These are phyloP conservation scores for Candida peoriensis DNA, from an alignment of 805 yeast species.

Conservation along the genomic window DNA sequence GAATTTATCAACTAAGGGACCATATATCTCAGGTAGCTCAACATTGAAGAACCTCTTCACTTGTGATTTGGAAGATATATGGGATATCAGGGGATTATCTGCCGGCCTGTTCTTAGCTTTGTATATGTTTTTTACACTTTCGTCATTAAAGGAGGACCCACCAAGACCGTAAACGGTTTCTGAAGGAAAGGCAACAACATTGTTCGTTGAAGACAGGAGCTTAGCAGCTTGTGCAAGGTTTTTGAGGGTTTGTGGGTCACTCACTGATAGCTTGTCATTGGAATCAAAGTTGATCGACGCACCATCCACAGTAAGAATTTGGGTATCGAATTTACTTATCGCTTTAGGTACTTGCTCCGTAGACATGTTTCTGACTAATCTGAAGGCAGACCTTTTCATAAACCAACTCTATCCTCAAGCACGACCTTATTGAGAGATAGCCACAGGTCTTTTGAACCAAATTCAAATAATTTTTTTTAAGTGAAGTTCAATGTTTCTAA, in stretches of 20 bases:
- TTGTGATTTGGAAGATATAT: slow-evolving; percentile 74
- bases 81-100: slow-evolving; percentile 92
- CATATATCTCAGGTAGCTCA: slow-evolving; percentile 64
- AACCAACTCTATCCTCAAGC: no score
- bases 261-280: slow-evolving; percentile 33
- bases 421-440: no score
- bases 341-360: no score
- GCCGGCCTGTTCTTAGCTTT: slow-evolving; percentile 90
- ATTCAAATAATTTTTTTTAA: no score
- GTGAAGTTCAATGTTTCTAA: no score
- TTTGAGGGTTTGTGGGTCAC: slow-evolving; percentile 46
- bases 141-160: slow-evolving; percentile 73
- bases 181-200: slow-evolving; percentile 90
- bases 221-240: slow-evolving; percentile 56
- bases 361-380: no score
- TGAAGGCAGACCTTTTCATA: no score
- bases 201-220: slow-evolving; percentile 41
- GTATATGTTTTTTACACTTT: slow-evolving; percentile 72
- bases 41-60: slow-evolving; percentile 51
- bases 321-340: slow-evolving; percentile 12
- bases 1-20: slow-evolving; percentile 55
- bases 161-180: slow-evolving; percentile 97
- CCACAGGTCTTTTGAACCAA: no score
- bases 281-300: slow-evolving; percentile 16
- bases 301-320: slow-evolving; percentile 19